Evolutionary conservation across 345 rosid species (phyloP), one percentile per base, ranked within the genome.

Genomic region (Lepidium sativum): DNA sequence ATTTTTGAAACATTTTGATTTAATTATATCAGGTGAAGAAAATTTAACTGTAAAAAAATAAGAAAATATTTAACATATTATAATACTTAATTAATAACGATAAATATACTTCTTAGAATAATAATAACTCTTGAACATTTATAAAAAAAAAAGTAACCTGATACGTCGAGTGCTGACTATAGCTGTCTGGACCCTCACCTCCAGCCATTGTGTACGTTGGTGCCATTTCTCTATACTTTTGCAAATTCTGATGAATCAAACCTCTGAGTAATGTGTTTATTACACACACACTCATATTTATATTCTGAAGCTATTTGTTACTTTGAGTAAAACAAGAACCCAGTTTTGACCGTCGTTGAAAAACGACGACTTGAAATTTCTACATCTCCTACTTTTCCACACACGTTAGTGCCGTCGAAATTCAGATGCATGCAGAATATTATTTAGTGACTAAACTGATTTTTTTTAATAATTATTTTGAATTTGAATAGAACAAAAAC

Each of bases 181-280:
- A 71, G 57, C 75, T 71, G 33, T 63, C 5, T 9, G 53, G 55
- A 44, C 75, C 63, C 9, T 71, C 61, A 15, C 75, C 64, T 45
- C 75, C 69, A 50, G 69, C 69, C 75, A 63, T 63, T 12, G 69
- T 54, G 63, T 63, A 16, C 16, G 75, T 18, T 18, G 66, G 51
- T 27, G 51, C 51, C 73, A 68, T 59, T 25, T 56, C 14, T 48
- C 9, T 37, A 6, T 27, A 8, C n/a, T 37, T 9, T 59, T 18
- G 27, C 6, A 9, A 55, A 14, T 39, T 57, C 21, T 57, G 18
- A 67, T 32, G 50, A n/a, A 40, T 50, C n/a, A n/a, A n/a, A n/a
- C 12, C 48, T 25, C 23, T 47, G 20, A 45, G 56, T 23, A 35
- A 66, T 31, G 32, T 53, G 60, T 18, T 67, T 67, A 25, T 49